A percentile compares a stretch with the other conserved stretches of the same genome.
Conservation (phyloP, 2,329 filamentous ascomycete genomes). For the Trichophyton rubrum region DNA sequence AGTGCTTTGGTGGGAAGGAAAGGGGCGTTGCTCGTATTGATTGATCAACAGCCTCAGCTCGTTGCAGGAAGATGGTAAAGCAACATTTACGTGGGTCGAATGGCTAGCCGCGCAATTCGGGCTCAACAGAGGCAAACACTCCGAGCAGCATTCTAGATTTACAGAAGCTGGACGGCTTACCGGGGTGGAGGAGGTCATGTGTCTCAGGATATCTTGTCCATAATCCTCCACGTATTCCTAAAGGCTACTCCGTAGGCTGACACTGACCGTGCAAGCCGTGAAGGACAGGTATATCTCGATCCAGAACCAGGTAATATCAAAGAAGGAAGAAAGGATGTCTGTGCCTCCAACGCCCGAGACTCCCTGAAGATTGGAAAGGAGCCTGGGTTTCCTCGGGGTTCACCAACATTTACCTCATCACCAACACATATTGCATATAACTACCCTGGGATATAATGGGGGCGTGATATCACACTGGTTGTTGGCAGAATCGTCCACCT, state of each 20-base stretch:
- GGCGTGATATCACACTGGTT: not conserved
- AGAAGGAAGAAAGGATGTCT: not conserved
- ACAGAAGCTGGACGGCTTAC: not conserved
- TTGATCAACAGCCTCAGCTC: not conserved
- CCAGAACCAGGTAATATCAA: not conserved
- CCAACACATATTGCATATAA: conserved; percentile 1
- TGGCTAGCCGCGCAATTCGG: not conserved
- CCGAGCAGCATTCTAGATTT: not conserved
- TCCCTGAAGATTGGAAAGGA: conserved; percentile 4
- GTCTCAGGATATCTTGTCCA: not conserved
- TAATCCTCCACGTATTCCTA: not conserved
- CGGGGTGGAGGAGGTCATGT: not conserved
- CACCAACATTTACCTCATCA: conserved; percentile 3
- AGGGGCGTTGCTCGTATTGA: not conserved
- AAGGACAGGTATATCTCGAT: not conserved
- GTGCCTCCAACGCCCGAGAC: not conserved
- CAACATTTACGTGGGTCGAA: not conserved
- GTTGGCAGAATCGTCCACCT: not conserved
- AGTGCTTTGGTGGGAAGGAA: not conserved
- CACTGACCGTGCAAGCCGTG: not conserved
- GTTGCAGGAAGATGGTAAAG: not conserved
- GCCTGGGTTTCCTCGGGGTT: not conserved
- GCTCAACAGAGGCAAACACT: not conserved
- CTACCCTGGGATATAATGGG: not conserved
- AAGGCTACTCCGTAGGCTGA: not conserved